Evolutionary conservation across 2,329 filamentous ascomycete genomes (phyloP).

Genomic region (Ilyonectria sp.): DNA sequence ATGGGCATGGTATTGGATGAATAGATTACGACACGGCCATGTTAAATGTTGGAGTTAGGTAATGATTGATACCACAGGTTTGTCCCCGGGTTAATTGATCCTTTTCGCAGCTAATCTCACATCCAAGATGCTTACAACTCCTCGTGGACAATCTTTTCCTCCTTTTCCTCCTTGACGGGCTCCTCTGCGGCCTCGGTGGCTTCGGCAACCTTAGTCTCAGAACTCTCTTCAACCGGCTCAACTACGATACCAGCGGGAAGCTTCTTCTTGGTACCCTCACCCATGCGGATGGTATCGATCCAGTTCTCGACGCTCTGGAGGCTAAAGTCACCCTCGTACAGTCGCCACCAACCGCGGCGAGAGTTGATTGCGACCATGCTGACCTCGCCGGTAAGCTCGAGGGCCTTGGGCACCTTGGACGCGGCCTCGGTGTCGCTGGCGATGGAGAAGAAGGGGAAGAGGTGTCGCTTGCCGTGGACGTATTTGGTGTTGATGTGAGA

Average conservation of each 20-base stretch:
- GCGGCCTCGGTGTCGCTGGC: slow-evolving; percentile 63
- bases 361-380: slow-evolving; percentile 88
- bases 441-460: slow-evolving; percentile 89
- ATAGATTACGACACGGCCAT: slow-evolving; percentile 38
- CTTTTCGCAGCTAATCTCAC: slow-evolving; percentile 38
- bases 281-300: slow-evolving; percentile 92
- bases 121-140: slow-evolving; percentile 59
- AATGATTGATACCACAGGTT: slow-evolving; percentile 33
- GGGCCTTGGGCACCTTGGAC: slow-evolving; percentile 61
- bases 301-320: slow-evolving; percentile 80
- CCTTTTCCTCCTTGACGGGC: slow-evolving; percentile 33
- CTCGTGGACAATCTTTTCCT: slow-evolving; percentile 58
- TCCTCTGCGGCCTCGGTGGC: slow-evolving; percentile 43
- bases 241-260: slow-evolving; percentile 75
- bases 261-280: slow-evolving; percentile 86
- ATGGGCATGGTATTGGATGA: slow-evolving; percentile 68
- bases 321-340: slow-evolving; percentile 75
- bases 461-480: slow-evolving; percentile 72
- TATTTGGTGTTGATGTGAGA: slow-evolving; percentile 85
- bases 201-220: slow-evolving; percentile 43
- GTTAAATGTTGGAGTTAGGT: slow-evolving; percentile 40
- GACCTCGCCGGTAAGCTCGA: slow-evolving; percentile 74
- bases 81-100: slow-evolving; percentile 10
- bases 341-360: slow-evolving; percentile 88
- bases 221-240: slow-evolving; percentile 46